Evolutionary conservation across 768 basidiomycete species (phyloP).

Genomic region (Auricularia auricula-judae): DNA sequence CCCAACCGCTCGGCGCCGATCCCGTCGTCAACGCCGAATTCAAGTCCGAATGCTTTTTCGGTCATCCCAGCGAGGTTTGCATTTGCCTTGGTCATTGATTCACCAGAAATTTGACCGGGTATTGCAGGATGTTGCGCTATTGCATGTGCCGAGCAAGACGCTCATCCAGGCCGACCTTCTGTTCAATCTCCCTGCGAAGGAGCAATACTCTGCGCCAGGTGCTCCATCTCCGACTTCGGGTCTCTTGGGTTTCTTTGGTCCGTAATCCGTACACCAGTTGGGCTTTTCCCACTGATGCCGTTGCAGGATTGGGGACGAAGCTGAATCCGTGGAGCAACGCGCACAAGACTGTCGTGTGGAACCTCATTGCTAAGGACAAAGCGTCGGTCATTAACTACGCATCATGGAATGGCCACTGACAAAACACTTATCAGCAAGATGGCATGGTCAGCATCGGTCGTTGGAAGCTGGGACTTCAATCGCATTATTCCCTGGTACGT

Average conservation of each 20-base stretch:
- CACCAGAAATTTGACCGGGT: too few relatives aligned
- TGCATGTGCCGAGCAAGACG: slow-evolving; percentile 58
- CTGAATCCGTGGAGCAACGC: slow-evolving; percentile 17
- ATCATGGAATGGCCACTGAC: not conserved
- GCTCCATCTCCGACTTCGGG: not conserved
- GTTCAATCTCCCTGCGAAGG: slow-evolving; percentile 68
- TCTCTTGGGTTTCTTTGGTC: not conserved
- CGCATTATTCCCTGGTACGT: slow-evolving; percentile 68
- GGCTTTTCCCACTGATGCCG: too few relatives aligned
- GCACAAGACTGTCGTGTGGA: slow-evolving; percentile 1
- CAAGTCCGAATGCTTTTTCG: not conserved
- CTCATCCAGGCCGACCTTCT: slow-evolving; percentile 75
- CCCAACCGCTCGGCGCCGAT: not conserved
- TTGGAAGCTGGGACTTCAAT: slow-evolving; percentile 63
- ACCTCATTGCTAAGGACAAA: slow-evolving; percentile 16
- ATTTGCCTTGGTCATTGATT: too few relatives aligned
- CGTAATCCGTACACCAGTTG: too few relatives aligned
- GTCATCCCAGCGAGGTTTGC: not conserved
- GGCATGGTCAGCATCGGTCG: slow-evolving; percentile 14
- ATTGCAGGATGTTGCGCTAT: slow-evolving; percentile 66
- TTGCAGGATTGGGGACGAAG: not conserved
- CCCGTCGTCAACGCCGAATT: not conserved
- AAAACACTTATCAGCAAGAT: not conserved
- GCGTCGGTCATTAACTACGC: slow-evolving; percentile 15
- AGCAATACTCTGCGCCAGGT: slow-evolving; percentile 33